Conservation (phyloP, 2,329 filamentous ascomycete genomes). For the Cordyceps farinosa region DNA sequence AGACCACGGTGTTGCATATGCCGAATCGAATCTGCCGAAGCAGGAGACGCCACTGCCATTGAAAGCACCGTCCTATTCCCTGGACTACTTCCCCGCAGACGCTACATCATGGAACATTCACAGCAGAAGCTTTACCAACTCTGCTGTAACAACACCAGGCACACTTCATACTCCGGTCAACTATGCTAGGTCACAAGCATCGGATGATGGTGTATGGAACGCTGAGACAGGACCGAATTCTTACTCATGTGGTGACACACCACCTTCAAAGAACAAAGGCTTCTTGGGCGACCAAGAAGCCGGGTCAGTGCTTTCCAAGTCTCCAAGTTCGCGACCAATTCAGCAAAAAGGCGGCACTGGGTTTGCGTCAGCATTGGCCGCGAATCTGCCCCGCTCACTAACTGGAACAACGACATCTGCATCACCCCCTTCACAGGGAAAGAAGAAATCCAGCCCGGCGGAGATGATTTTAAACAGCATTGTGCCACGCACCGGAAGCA, state of each 20-base stretch:
- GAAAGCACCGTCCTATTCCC: slow-evolving; percentile 63
- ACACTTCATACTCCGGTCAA: slow-evolving; percentile 53
- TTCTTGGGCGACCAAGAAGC: slow-evolving; percentile 43
- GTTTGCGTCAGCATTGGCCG: slow-evolving; percentile 53
- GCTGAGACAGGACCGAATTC: slow-evolving; percentile 55
- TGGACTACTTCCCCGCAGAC: slow-evolving; percentile 63
- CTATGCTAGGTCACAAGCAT: slow-evolving; percentile 54
- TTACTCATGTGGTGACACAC: slow-evolving; percentile 60
- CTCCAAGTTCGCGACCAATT: slow-evolving; percentile 52
- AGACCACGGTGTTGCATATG: slow-evolving; percentile 54
- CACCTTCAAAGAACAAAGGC: slow-evolving; percentile 49
- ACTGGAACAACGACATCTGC: slow-evolving; percentile 36
- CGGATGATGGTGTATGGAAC: slow-evolving; percentile 51
- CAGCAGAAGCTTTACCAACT: slow-evolving; percentile 51
- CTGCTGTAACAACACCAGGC: slow-evolving; percentile 54
- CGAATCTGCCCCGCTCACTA: slow-evolving; percentile 50
- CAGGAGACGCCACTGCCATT: slow-evolving; percentile 61
- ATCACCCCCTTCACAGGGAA: slow-evolving; percentile 41
- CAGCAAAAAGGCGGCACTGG: slow-evolving; percentile 50
- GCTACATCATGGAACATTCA: slow-evolving; percentile 51
- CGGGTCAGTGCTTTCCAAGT: slow-evolving; percentile 55
- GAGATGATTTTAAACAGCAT: slow-evolving; percentile 57
- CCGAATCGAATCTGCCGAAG: slow-evolving; percentile 53
- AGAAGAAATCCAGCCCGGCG: slow-evolving; percentile 59
- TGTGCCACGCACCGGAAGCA: slow-evolving; percentile 40